phyloP scores from a whole-genome alignment of 2,329 filamentous ascomycete species.

The Aspergillus tubingensis region DNA sequence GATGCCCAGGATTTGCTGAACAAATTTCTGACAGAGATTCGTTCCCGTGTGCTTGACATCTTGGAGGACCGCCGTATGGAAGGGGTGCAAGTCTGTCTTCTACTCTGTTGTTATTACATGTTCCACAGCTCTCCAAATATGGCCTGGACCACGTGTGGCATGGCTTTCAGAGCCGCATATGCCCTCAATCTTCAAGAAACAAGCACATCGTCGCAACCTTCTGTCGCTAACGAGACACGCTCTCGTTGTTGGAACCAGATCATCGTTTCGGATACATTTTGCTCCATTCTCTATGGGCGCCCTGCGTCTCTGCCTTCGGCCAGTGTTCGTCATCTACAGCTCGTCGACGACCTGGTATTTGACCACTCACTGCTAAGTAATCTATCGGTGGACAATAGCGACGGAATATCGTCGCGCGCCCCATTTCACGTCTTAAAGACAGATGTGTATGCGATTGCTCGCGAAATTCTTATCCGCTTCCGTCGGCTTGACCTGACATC shows the following conservation, averaged over 20 bases:
- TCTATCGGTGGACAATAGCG: background rate
- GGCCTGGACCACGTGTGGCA: background rate
- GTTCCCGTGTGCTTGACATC: background rate
- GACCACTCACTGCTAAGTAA: background rate
- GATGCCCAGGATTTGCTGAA: background rate
- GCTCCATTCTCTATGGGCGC: background rate
- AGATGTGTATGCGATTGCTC: background rate
- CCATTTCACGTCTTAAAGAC: background rate
- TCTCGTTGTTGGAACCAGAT: conserved; percentile 7
- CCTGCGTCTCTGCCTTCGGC: background rate
- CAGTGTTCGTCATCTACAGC: background rate
- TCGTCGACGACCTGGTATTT: background rate
- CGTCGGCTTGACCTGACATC: background rate
- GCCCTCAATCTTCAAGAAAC: background rate
- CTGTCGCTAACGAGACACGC: background rate
- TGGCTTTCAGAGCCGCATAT: background rate
- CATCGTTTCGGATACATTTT: background rate
- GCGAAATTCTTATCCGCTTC: background rate
- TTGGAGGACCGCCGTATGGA: background rate
- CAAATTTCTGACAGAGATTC: background rate
- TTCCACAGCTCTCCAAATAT: background rate
- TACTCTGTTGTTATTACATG: background rate
- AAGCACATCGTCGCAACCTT: background rate
- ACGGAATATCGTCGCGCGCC: background rate
- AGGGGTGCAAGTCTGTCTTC: background rate